Evolutionary conservation across 345 rosid species (phyloP).

Genomic region (Aethionema arabicum): DNA sequence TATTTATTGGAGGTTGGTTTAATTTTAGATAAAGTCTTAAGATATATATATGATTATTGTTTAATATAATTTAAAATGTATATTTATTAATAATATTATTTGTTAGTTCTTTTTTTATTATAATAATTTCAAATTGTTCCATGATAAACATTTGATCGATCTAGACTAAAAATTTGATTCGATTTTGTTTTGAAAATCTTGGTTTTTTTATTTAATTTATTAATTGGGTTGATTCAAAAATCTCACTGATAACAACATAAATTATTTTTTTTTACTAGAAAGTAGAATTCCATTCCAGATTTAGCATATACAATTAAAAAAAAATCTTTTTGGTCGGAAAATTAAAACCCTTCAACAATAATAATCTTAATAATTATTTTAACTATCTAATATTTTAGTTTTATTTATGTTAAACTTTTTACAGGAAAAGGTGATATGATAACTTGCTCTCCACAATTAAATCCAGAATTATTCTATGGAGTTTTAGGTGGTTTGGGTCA

Average conservation of each 20-base stretch:
- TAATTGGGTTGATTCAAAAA: too few species aligned
- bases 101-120: background rate
- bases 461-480: slow-evolving; percentile 62
- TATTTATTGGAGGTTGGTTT: background rate
- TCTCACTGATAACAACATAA: too few species aligned
- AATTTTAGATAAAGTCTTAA: background rate
- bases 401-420: background rate
- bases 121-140: background rate
- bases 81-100: background rate
- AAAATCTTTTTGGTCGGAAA: slow-evolving; percentile 20
- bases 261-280: background rate
- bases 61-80: background rate
- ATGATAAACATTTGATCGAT: too few species aligned
- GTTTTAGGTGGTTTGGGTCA: slow-evolving; percentile 84
- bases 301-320: background rate
- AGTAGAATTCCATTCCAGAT: slow-evolving; percentile 22
- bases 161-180: too few species aligned
- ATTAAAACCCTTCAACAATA: slow-evolving; percentile 9
- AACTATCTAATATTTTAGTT: slow-evolving; percentile 13
- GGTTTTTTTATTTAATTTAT: too few species aligned
- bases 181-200: too few species aligned
- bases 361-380: background rate
- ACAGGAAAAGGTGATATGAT: slow-evolving; percentile 66
- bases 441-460: slow-evolving; percentile 51
- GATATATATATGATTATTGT: background rate